Evolutionary conservation across 1,284 basidiomycete genomes (phyloP).

Genomic region (Microbotryomycetes sp.): DNA sequence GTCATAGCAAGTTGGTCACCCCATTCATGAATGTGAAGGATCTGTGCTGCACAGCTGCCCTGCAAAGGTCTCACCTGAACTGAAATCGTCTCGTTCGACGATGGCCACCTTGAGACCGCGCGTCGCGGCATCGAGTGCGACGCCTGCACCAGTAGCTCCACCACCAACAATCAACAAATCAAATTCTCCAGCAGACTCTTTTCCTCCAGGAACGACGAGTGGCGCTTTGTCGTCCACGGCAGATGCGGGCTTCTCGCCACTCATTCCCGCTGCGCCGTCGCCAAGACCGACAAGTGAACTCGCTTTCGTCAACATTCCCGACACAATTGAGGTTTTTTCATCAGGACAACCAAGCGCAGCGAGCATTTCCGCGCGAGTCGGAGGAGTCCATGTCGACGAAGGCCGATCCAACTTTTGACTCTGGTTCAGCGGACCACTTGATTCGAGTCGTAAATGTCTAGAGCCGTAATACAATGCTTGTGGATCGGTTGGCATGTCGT

Average conservation of each 20-base stretch:
- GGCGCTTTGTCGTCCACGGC: too few species aligned
- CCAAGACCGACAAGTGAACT: neutral
- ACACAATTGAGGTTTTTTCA: too few species aligned
- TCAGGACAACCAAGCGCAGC: constrained; percentile 6
- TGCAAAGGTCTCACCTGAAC: constrained; percentile 54
- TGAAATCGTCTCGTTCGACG: constrained; percentile 90
- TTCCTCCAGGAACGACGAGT: too few species aligned
- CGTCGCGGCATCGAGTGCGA: constrained; percentile 87
- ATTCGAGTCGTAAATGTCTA: too few species aligned
- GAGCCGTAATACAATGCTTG: too few species aligned
- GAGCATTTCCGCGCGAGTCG: constrained; percentile 22
- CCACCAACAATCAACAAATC: constrained; percentile 78
- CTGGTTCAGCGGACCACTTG: too few species aligned
- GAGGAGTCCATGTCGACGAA: constrained; percentile 24
- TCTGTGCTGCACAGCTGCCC: neutral
- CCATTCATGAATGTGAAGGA: neutral
- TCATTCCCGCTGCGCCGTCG: too few species aligned
- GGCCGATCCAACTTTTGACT: too few species aligned
- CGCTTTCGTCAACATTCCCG: too few species aligned
- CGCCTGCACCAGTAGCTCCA: constrained; percentile 89
- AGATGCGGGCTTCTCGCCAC: too few species aligned
- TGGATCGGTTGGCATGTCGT: too few species aligned
- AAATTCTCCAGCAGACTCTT: constrained; percentile 54
- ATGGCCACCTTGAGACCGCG: constrained; percentile 86
- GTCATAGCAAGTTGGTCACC: too few species aligned